phyloP scores from a whole-genome alignment of 306 rosid species.

The Cucurbita argyrosperma region DNA sequence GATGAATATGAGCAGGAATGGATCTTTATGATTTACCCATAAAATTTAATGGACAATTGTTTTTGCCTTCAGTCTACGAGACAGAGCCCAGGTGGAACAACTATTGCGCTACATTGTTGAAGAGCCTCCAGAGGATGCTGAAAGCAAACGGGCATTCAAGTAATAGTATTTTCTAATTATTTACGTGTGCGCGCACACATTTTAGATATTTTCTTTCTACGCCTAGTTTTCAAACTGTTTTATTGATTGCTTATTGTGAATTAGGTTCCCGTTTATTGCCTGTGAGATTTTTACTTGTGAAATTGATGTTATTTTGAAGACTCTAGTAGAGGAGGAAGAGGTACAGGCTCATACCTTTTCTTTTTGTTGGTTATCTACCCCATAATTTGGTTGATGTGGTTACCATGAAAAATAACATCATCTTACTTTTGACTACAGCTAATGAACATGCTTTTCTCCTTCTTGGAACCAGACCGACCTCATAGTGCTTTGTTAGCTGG shows the following conservation, averaged over 20 bases:
- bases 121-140: constrained; percentile 88
- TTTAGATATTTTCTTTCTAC: background rate
- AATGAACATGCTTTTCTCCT: constrained; percentile 87
- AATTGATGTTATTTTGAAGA: constrained; percentile 94
- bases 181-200: background rate
- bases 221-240: constrained; percentile 8
- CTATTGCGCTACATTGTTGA: constrained; percentile 63
- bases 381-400: background rate
- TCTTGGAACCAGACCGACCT: constrained; percentile 72
- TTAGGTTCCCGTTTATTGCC: constrained; percentile 91
- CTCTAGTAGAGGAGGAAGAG: constrained; percentile 97
- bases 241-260: constrained; percentile 11
- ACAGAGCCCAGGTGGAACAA: constrained; percentile 90
- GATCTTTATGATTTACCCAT: background rate
- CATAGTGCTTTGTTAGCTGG: constrained; percentile 83
- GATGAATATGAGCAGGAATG: background rate
- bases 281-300: constrained; percentile 96
- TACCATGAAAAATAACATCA: background rate
- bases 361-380: background rate
- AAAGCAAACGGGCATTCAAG: constrained; percentile 87
- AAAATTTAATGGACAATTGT: constrained; percentile 9
- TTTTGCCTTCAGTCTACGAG: constrained; percentile 56
- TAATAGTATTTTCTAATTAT: constrained; percentile 18
- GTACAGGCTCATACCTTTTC: constrained; percentile 19
- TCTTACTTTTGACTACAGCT: constrained; percentile 36